These are phyloP conservation scores for Lecanicillium sp. DNA, from an alignment of 2,329 filamentous ascomycete species.

Conservation along the genomic window DNA sequence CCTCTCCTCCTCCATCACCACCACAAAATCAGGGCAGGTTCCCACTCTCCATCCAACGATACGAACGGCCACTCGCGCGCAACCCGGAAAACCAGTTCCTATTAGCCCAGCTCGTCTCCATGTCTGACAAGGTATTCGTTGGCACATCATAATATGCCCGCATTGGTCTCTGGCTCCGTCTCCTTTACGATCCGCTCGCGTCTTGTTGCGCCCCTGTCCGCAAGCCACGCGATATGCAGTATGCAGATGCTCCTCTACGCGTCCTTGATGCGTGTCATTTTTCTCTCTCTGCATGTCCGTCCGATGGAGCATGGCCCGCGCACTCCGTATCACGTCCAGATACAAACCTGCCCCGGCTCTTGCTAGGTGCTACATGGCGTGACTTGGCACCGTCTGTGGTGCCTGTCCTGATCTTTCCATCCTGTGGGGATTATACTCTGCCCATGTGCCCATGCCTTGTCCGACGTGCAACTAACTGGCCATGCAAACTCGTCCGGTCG, in stretches of 20 bases:
- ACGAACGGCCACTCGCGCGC: constrained; percentile 1
- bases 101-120: neutral
- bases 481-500: neutral
- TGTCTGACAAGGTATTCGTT: neutral
- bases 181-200: neutral
- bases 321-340: too few relatives aligned
- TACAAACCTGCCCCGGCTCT: neutral
- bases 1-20: neutral
- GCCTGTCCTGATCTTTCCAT: constrained; percentile 2
- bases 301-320: too few relatives aligned
- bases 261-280: neutral
- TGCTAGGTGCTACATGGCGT: neutral
- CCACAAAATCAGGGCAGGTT: neutral
- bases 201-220: neutral
- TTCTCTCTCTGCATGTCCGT: neutral
- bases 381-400: neutral
- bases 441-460: neutral
- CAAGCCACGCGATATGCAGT: too few relatives aligned
- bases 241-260: too few relatives aligned
- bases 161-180: constrained; percentile 1
- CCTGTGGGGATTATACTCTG: constrained; percentile 4
- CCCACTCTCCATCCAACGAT: neutral
- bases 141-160: neutral
- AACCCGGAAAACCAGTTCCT: neutral
- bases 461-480: too few relatives aligned